Conservation (phyloP, 78 protist species). For the Dictyostelium capitatum region DNA sequence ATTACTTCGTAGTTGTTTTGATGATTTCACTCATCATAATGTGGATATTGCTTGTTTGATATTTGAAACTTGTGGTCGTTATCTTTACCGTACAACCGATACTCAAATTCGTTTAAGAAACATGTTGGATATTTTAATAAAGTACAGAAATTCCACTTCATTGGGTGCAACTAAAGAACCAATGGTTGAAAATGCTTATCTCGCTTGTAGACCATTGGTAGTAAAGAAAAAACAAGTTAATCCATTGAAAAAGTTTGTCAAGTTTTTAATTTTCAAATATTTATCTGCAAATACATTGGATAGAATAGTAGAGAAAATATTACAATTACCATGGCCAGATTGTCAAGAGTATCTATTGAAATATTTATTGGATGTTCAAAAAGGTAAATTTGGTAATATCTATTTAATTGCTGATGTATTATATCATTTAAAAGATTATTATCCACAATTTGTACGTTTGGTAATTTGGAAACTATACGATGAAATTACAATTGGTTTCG, state of each 20-base stretch:
- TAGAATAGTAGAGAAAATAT: slow-evolving; percentile 49
- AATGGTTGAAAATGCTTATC: slow-evolving; percentile 77
- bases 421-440: slow-evolving; percentile 36
- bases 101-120: slow-evolving; percentile 71
- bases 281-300: slow-evolving; percentile 14
- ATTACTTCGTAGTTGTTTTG: slow-evolving; percentile 73
- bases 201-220: slow-evolving; percentile 22
- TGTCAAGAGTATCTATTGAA: slow-evolving; percentile 23
- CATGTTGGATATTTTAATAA: slow-evolving; percentile 80
- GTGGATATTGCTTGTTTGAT: slow-evolving; percentile 83
- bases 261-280: slow-evolving; percentile 38
- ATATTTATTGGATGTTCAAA: slow-evolving; percentile 61
- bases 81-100: slow-evolving; percentile 78
- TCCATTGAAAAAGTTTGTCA: slow-evolving; percentile 56
- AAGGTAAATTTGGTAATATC: slow-evolving; percentile 72
- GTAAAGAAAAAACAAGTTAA: slow-evolving; percentile 13
- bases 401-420: slow-evolving; percentile 80
- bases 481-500: slow-evolving; percentile 72
- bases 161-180: slow-evolving; percentile 68
- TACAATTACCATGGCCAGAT: slow-evolving; percentile 68
- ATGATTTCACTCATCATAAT: slow-evolving; percentile 84
- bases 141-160: slow-evolving; percentile 72
- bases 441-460: slow-evolving; percentile 38
- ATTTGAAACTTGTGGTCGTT: slow-evolving; percentile 90
- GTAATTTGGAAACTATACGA: slow-evolving; percentile 55